Conservation (phyloP, 176 grass and related monocot genomes). For the Rhynchospora pubera region DNA sequence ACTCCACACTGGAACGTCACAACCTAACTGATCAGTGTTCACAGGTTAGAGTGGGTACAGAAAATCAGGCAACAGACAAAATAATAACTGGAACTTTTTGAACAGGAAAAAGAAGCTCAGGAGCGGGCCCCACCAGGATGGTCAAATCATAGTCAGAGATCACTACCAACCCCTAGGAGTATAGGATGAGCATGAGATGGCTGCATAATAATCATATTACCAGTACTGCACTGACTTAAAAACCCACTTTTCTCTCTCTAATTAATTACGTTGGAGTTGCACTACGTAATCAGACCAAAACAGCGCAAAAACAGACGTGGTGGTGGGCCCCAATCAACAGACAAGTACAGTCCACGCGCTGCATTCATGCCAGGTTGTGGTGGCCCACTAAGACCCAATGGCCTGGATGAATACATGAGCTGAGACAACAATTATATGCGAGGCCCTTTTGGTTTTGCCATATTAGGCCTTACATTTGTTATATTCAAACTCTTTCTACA, state of each 20-base stretch:
- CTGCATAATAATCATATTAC: background rate
- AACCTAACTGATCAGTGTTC: background rate
- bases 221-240: background rate
- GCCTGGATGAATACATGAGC: background rate
- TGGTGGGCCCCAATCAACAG: background rate
- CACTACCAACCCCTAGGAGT: background rate
- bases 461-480: background rate
- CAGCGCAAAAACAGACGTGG: background rate
- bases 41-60: background rate
- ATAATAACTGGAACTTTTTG: slow-evolving; percentile 5
- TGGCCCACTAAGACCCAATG: background rate
- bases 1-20: background rate
- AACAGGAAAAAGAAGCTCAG: slow-evolving; percentile 1
- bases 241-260: background rate
- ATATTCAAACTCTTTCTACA: background rate
- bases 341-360: slow-evolving; percentile 15
- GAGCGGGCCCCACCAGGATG: background rate
- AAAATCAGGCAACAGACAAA: slow-evolving; percentile 14
- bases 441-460: background rate
- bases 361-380: background rate
- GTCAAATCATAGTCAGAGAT: background rate
- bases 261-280: background rate
- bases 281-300: background rate
- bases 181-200: background rate
- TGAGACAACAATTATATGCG: background rate